Evolutionary conservation across 2,329 filamentous ascomycete genomes (phyloP).

Genomic region (Ophiocordyceps sinensis): DNA sequence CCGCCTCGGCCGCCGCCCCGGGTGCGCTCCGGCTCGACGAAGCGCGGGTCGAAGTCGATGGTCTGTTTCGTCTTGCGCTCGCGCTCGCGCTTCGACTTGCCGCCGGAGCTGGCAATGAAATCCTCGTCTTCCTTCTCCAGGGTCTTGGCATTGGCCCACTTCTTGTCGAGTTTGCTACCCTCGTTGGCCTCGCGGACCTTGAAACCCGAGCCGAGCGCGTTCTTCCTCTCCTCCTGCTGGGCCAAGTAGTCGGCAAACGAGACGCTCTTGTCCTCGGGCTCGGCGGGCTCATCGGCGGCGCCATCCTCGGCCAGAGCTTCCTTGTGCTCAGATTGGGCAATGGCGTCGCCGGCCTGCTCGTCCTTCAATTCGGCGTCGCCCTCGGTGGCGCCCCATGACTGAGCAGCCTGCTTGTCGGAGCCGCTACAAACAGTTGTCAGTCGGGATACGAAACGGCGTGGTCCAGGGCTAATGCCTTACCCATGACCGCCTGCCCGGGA

Average conservation of each 20-base stretch:
- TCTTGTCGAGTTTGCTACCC: slow-evolving; percentile 75
- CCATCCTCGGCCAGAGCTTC: slow-evolving; percentile 42
- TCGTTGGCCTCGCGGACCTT: slow-evolving; percentile 86
- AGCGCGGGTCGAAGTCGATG: slow-evolving; percentile 78
- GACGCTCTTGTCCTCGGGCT: slow-evolving; percentile 76
- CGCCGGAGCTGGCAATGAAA: slow-evolving; percentile 59
- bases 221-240: slow-evolving; percentile 58
- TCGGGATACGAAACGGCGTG: neutral
- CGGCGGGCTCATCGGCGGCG: slow-evolving; percentile 31
- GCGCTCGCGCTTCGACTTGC: slow-evolving; percentile 74
- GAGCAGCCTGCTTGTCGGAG: slow-evolving; percentile 74
- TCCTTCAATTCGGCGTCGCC: slow-evolving; percentile 78
- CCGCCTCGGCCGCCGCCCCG: slow-evolving; percentile 38
- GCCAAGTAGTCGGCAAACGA: slow-evolving; percentile 82
- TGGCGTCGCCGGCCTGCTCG: slow-evolving; percentile 80
- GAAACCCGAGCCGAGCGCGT: slow-evolving; percentile 46
- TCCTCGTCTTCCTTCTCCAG: slow-evolving; percentile 54
- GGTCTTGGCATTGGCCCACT: slow-evolving; percentile 77
- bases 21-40: slow-evolving; percentile 52
- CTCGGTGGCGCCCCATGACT: slow-evolving; percentile 76
- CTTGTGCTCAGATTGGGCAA: slow-evolving; percentile 74
- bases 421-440: slow-evolving; percentile 33
- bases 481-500: slow-evolving; percentile 24
- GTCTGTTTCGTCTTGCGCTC: slow-evolving; percentile 85
- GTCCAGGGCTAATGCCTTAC: slow-evolving; percentile 23